A percentile compares a stretch with the other conserved stretches of the same genome.
Conservation (phyloP, 2,329 filamentous ascomycete genomes). For the Penicillium frequentans region DNA sequence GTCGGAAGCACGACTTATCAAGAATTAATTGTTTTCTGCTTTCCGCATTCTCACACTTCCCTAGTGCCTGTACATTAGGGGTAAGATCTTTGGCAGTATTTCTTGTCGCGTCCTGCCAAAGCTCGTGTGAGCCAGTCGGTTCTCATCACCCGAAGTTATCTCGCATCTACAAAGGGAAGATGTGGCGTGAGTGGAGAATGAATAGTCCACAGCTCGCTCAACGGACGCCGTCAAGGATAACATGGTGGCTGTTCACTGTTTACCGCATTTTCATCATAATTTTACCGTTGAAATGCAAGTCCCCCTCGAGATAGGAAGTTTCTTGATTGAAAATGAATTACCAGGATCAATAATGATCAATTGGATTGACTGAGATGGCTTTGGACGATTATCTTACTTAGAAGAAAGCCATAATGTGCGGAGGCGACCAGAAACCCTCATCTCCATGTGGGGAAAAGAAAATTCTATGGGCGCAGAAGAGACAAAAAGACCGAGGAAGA, state of each 20-base stretch:
- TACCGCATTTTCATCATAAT: background rate
- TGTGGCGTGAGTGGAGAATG: background rate
- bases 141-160: background rate
- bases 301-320: too few relatives aligned
- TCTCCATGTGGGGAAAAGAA: too few relatives aligned
- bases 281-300: too few relatives aligned
- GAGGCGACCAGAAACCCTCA: too few relatives aligned
- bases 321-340: too few relatives aligned
- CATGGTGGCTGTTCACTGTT: background rate
- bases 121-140: background rate
- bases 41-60: background rate
- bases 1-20: background rate
- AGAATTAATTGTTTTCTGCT: background rate
- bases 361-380: too few relatives aligned
- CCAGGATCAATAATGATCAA: too few relatives aligned
- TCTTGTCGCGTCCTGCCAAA: background rate
- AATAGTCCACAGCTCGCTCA: background rate
- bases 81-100: background rate
- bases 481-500: too few relatives aligned
- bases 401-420: too few relatives aligned
- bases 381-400: too few relatives aligned
- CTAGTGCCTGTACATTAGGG: background rate
- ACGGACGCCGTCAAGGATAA: background rate
- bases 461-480: too few relatives aligned
- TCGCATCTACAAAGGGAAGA: background rate